A percentile compares a stretch with the other conserved stretches of the same genome.
These are phyloP conservation scores for Penicillium sp. DNA, from an alignment of 2,329 filamentous ascomycete species.

Conservation along the genomic window DNA sequence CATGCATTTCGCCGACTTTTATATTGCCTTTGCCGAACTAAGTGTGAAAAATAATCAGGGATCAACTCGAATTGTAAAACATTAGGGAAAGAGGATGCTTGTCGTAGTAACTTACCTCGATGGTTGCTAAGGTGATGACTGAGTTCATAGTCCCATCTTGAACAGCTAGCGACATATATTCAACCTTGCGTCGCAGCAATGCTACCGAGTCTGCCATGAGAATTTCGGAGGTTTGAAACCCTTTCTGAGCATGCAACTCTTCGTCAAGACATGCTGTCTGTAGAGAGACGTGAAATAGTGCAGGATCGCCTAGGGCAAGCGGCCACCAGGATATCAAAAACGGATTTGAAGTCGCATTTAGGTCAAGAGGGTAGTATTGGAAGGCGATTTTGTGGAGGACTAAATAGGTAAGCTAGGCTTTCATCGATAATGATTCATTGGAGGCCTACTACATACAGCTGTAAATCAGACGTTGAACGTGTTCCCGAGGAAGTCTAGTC, in stretches of 20 bases:
- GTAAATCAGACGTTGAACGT: conserved; percentile 57
- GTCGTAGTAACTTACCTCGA: conserved; percentile 48
- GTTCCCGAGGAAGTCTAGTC: conserved; percentile 51
- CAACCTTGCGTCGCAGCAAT: conserved; percentile 52
- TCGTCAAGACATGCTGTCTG: conserved; percentile 59
- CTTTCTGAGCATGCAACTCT: conserved; percentile 52
- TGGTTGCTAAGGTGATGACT: conserved; percentile 57
- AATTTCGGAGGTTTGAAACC: conserved; percentile 54
- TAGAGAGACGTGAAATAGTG: conserved; percentile 58
- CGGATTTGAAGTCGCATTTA: conserved; percentile 54
- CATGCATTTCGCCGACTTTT: conserved; percentile 47
- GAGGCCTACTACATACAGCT: conserved; percentile 46
- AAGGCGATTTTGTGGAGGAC: conserved; percentile 59
- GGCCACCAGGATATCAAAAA: conserved; percentile 63
- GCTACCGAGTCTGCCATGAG: conserved; percentile 59
- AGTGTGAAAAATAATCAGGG: background rate
- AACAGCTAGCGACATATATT: conserved; percentile 47
- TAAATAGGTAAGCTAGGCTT: conserved; percentile 28
- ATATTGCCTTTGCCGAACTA: conserved; percentile 56
- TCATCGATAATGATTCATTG: background rate
- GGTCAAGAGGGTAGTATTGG: conserved; percentile 59
- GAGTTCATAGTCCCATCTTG: conserved; percentile 58
- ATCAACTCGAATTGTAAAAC: background rate
- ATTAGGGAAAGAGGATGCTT: background rate
- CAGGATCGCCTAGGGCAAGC: conserved; percentile 54